Base-by-base conservation (phyloP, 2,329 filamentous ascomycete genomes). In the Curvularia eragrostidis region DNA sequence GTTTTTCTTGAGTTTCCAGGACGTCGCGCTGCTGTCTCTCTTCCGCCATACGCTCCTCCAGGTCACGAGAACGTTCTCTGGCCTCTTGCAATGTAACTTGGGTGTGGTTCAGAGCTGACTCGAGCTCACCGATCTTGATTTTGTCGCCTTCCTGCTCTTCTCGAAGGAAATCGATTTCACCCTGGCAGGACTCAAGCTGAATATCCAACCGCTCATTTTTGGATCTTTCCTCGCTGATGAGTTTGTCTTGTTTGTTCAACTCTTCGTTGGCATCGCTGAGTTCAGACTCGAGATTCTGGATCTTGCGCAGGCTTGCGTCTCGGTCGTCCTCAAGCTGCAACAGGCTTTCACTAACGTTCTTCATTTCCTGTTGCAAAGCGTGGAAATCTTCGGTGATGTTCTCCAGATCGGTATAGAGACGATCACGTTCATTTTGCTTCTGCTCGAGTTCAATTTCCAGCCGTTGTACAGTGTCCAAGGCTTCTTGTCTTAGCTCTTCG, bases 131-230 rank as follows among this genome's bases (percentile, higher is more conserved):
- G 69, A 99, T 98, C 78, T 93, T 93, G 74, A 99, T 96, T 83
- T 99, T 99, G 81, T 99, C 95, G 18, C 86, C 87, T 77, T 99
- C 95, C 77, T 99, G 95, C 80, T 99, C 95, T 74, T 99, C 95
- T 1, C 95, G 89, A 49, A 99, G 78, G 83, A 99, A 99, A 1
- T 91, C 89, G 77, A 98, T 96, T 76, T 99, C 95, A 58, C 89
- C 89, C 69, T 97, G 94, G 55, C 90, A 89, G 5, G 91, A 96
- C 77, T 99, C 95, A 64, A 94, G 89, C 72, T 98, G 93, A 30
- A 99, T 91, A 3, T 90, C 89, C 2, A 98, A 83, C 52, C 93
- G 87, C 69, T 96, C 90, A 47, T 90, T 89, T 82, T 98, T 98
- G 67, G 90, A 87, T 71, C 94, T 94, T 6, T 91, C 83, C 72